Percentiles rank a stretch among this genome's conserved stretches.
Conservation (phyloP, 108 stramenopile species). For the Conticribra weissflogii region DNA sequence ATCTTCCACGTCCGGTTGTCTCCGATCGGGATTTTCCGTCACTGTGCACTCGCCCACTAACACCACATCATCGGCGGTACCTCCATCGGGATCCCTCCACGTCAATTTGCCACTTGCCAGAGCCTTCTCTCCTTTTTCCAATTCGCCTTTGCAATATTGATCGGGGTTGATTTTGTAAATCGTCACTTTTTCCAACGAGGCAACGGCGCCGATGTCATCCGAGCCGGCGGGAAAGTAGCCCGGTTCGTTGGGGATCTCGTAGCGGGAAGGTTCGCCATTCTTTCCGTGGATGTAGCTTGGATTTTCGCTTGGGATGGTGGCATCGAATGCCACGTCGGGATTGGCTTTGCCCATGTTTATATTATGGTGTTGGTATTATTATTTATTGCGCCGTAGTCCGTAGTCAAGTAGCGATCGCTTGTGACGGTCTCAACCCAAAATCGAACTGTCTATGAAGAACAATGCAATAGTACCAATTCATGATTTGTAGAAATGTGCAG, state of each 20-base stretch:
- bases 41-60: constrained; percentile 23
- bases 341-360: no score
- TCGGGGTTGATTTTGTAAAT: not conserved
- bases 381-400: no score
- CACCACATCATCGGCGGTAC: constrained; percentile 38
- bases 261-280: not conserved
- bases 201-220: not conserved
- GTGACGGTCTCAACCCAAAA: no score
- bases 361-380: no score
- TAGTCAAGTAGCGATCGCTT: no score
- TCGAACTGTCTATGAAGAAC: no score
- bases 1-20: not conserved
- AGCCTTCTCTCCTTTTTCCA: not conserved
- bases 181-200: not conserved
- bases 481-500: no score
- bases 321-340: no score
- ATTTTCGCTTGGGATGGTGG: no score
- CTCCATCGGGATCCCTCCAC: constrained; percentile 18
- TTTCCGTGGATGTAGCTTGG: not conserved
- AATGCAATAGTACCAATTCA: no score
- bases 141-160: not conserved
- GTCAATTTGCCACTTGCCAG: constrained; percentile 23
- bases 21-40: not conserved
- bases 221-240: not conserved
- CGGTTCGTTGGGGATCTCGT: not conserved